These are phyloP conservation scores for Aspergillus carlsbadensis DNA, from an alignment of 495 filamentous ascomycete genomes.

Conservation along the genomic window DNA sequence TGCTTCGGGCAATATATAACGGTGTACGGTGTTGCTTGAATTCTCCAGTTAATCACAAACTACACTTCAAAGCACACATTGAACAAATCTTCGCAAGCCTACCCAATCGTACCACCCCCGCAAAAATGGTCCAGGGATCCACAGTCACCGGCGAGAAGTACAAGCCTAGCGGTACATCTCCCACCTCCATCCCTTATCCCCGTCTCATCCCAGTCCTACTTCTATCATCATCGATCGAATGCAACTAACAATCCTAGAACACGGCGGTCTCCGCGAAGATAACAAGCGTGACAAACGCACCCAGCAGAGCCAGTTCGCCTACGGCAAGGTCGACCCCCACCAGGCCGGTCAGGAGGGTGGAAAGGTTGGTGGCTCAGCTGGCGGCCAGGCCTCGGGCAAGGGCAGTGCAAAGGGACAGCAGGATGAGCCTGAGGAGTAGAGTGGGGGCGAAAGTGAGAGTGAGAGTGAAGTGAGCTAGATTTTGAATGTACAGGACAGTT, in stretches of 20 bases:
- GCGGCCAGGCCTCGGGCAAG: neutral
- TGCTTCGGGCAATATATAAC: no score
- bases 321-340: constrained; percentile 11
- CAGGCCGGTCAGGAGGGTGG: constrained; percentile 10
- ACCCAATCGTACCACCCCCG: neutral
- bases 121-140: constrained; percentile 8
- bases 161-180: constrained; percentile 9
- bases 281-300: constrained; percentile 13
- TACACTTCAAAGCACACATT: no score
- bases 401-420: constrained; percentile 7
- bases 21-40: no score
- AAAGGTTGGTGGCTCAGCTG: constrained; percentile 3
- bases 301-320: constrained; percentile 11
- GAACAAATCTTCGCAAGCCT: no score
- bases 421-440: neutral
- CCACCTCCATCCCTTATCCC: neutral
- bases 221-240: no score
- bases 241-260: constrained; percentile 2
- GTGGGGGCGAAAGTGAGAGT: no score
- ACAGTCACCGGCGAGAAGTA: constrained; percentile 8
- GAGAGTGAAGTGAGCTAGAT: no score
- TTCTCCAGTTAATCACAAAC: no score
- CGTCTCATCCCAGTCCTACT: no score
- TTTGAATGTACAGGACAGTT: no score
- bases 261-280: constrained; percentile 11